Conservation (phyloP, 192 early-diverging fungal species). For the Rhizoclosmatium globosum region DNA sequence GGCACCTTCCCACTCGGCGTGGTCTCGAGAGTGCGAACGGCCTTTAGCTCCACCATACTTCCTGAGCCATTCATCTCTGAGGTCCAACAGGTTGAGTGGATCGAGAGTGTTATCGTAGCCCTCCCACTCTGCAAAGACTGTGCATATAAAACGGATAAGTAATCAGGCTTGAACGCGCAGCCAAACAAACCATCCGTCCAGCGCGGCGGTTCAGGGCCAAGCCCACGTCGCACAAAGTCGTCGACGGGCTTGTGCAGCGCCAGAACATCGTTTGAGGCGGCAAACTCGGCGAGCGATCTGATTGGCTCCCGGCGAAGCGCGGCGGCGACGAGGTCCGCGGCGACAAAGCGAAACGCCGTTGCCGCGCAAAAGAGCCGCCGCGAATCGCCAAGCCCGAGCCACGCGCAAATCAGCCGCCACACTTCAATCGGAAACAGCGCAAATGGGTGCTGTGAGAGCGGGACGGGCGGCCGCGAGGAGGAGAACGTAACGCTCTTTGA, state of each 20-base stretch:
- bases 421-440: not conserved
- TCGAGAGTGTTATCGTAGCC: constrained; percentile 23
- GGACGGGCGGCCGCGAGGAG: not conserved
- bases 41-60: constrained; percentile 31
- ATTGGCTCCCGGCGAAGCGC: not conserved
- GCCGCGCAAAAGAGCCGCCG: not conserved
- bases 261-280: not conserved
- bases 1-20: constrained; percentile 38
- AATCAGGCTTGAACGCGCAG: not conserved
- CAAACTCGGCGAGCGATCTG: not conserved
- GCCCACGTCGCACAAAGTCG: constrained; percentile 21
- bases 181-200: constrained; percentile 32
- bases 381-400: not conserved
- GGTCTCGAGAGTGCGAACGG: constrained; percentile 13
- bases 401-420: not conserved
- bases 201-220: constrained; percentile 34
- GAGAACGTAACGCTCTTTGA: not conserved
- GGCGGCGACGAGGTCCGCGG: not conserved
- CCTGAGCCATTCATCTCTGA: constrained; percentile 32
- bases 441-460: not conserved
- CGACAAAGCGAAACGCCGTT: not conserved
- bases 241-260: constrained; percentile 34
- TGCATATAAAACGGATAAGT: not conserved
- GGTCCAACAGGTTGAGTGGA: constrained; percentile 16
- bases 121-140: constrained; percentile 34